Conservation (phyloP, 495 filamentous ascomycete genomes). For the Talaromyces liani region DNA sequence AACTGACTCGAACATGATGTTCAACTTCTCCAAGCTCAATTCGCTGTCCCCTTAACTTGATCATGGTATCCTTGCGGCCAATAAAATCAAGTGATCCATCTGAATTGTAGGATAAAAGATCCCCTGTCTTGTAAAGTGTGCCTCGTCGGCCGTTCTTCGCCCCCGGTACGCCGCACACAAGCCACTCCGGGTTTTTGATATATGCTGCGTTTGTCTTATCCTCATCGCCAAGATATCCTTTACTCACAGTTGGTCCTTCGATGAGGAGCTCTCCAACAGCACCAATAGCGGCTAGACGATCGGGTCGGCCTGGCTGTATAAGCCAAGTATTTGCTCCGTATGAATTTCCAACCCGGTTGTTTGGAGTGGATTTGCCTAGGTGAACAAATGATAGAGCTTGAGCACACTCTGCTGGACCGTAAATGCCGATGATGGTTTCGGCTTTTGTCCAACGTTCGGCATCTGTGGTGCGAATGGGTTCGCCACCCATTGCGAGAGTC, state of each 20-base stretch:
- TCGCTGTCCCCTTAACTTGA: slow-evolving; percentile 46
- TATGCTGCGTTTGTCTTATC: not conserved
- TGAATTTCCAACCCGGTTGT: not conserved
- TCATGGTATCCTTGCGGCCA: slow-evolving; percentile 43
- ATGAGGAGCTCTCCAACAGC: slow-evolving; percentile 38
- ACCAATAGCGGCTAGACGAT: slow-evolving; percentile 31
- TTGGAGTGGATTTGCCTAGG: not conserved
- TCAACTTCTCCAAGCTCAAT: slow-evolving; percentile 51
- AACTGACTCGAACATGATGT: slow-evolving; percentile 45
- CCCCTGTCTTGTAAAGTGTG: slow-evolving; percentile 48
- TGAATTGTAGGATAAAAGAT: slow-evolving; percentile 38
- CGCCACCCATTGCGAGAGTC: slow-evolving; percentile 30
- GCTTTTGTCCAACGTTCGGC: slow-evolving; percentile 2
- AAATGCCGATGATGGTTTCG: slow-evolving; percentile 13
- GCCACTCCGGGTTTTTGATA: slow-evolving; percentile 11
- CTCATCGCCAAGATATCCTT: slow-evolving; percentile 11
- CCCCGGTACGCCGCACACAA: slow-evolving; percentile 23
- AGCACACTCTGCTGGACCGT: slow-evolving; percentile 47
- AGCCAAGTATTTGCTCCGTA: slow-evolving; percentile 9
- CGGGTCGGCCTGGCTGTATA: slow-evolving; percentile 16
- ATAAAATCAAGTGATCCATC: slow-evolving; percentile 40
- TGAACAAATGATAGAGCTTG: slow-evolving; percentile 4
- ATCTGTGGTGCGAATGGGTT: slow-evolving; percentile 6
- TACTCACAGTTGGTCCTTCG: slow-evolving; percentile 16
- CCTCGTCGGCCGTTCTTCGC: slow-evolving; percentile 30